A percentile compares a stretch with the other conserved stretches of the same genome.
Evolutionary conservation across 345 rosid genomes (phyloP).

Genomic region (rapeseed (Brassica napus)): Da-Ae NC_063448.1:53986501-53987000

Average conservation of each 20-base stretch:
- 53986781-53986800: background rate
- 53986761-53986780: background rate
- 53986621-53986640: too few relatives aligned
- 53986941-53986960: background rate
- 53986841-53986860: background rate
- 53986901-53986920: background rate
- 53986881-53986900: background rate
- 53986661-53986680: too few relatives aligned
- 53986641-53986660: too few relatives aligned
- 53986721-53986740: background rate
- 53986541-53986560: too few relatives aligned
- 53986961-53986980: background rate
- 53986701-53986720: background rate
- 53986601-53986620: too few relatives aligned
- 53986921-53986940: background rate
- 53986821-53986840: background rate
- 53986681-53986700: too few relatives aligned
- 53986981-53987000: background rate
- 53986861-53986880: conserved; percentile 1
- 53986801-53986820: background rate
- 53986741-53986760: background rate
- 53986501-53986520: too few relatives aligned
- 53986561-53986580: too few relatives aligned
- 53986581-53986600: too few relatives aligned
- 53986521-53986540: too few relatives aligned